Conservation (phyloP, 2,329 filamentous ascomycete species). For the Aspergillus intermedius region DNA sequence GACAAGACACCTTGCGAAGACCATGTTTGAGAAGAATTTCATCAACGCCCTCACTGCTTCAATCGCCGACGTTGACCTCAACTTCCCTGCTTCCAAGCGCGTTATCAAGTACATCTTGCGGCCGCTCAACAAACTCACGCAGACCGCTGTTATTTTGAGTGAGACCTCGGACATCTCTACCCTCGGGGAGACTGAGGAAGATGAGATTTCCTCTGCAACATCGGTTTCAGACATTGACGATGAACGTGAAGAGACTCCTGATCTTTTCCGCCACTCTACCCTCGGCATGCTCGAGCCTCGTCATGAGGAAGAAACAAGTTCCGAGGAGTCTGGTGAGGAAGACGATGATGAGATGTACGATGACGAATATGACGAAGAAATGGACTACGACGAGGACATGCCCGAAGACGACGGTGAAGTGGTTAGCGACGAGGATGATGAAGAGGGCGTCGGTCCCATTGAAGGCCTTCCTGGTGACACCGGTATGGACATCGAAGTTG, state of each 20-base stretch:
- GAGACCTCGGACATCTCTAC: constrained; percentile 67
- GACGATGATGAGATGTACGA: constrained; percentile 92
- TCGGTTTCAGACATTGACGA: constrained; percentile 84
- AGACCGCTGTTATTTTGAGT: constrained; percentile 79
- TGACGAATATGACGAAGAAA: constrained; percentile 79
- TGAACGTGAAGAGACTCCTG: constrained; percentile 87
- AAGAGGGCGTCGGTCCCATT: constrained; percentile 69
- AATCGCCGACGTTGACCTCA: constrained; percentile 91
- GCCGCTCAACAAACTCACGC: constrained; percentile 78
- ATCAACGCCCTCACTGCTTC: constrained; percentile 81
- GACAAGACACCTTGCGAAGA: constrained; percentile 75
- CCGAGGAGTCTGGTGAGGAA: constrained; percentile 54
- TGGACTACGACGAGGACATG: constrained; percentile 85
- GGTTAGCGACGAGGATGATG: constrained; percentile 82
- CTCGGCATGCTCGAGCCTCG: constrained; percentile 88
- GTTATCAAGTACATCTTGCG: constrained; percentile 94
- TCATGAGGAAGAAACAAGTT: constrained; percentile 73
- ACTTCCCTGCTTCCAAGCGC: constrained; percentile 85
- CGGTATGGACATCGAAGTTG: constrained; percentile 74
- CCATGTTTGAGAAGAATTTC: constrained; percentile 99
- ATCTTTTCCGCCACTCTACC: constrained; percentile 93
- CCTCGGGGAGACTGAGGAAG: constrained; percentile 66
- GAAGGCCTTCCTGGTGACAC: constrained; percentile 58
- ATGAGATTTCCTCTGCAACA: constrained; percentile 79
- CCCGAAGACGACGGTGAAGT: constrained; percentile 75